Evolutionary conservation across 2,329 filamentous ascomycete genomes (phyloP), one percentile per base, ranked within the genome.

Genomic region (Ophiocordyceps camponoti-leonardi): DNA sequence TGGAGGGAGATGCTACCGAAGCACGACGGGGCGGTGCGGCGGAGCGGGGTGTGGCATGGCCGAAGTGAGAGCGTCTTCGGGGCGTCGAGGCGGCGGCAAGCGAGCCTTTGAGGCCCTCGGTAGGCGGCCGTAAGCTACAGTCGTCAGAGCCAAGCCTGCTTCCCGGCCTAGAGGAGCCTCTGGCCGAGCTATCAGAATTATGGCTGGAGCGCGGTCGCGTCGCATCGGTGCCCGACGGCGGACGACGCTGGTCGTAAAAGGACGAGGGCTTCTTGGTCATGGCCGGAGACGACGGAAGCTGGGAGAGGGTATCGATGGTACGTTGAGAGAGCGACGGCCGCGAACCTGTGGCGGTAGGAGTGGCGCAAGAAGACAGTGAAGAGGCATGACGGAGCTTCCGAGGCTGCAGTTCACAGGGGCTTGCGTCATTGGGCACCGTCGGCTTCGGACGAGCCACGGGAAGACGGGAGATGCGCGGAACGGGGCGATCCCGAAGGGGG

Each of bases 281-380:
- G 0, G 75, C 76, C 5, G 88, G 87, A 1, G 87, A 92, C 0
- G 84, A 78, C 0, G 87, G 84, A 28, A 94, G 67, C 42, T 79
- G 75, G 3, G 86, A 74, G 6, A 95, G 66, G 0, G 86, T 94
- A 59, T 94, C 86, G 40, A 94, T 80, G 0, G 88, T 93, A 47
- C 90, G 72, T 54, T 95, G 88, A 0, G 83, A 79, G 4, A 95
- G 68, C 0, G 85, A 88, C 44, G 74, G 68, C 45, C 64, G 56
- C 30, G 61, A 60, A 22, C 48, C 49, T 28, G 51, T 2, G 47
- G 56, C 48, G 42, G 52, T 50, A 48, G 52, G 52, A 44, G 54
- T 46, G 10, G 39, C 20, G 11, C 53, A 47, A 45, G 41, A 48
- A 4, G 49, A 45, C 16, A 41, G 59, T 4, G 68, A 67, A 42